Base-by-base conservation (phyloP, 345 rosid genomes). In the Syzygium aromaticum region DNA sequence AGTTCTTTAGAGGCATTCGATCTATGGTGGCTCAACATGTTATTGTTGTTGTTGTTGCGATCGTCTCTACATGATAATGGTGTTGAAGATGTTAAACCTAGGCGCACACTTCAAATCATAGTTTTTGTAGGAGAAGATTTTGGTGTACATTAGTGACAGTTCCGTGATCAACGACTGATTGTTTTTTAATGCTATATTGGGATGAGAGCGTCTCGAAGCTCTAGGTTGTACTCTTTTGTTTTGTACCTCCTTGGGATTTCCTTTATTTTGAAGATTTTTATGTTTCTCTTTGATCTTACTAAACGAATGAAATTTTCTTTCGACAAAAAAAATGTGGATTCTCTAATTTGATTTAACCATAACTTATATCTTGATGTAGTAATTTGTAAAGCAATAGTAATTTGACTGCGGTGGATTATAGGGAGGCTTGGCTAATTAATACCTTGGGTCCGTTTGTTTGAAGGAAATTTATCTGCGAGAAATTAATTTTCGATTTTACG, bases 281-380 rank as follows among this genome's bases (percentile, higher is more conserved):
- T 56, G 13, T 23, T 56, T 5, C 13, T 9, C 5, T 9, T 56
- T 9, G 61, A 56, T 56, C 12, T 22, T 56, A 12, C 23, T 9
- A 22, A 22, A 22, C 1, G n/a, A 54, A 22, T 22, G 12, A 9
- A 56, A 1, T 56, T 23, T 23, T 56, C 61, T 3, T 56, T 56
- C 0, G 0, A 56, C 11, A 23, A 23, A 56, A 23, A 7, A 54
- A 22, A 8, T 2, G 23, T 6, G 0, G 25, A 56, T n/a, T 23
- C 61, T 56, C n/a, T 56, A 23, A 10, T 23, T 56, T 23, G n/a
- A 56, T 23, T 23, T 23, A 56, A 23, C 2, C 61, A 56, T 23
- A 23, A 56, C 13, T 56, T 8, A 56, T 27, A 22, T 23, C 46
- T 43, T 9, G 13, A 23, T 3, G 4, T 8, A 56, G 63, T 56